Base-by-base conservation (phyloP, 371 early-diverging fungal genomes). In the Blakeslea trispora region DNA sequence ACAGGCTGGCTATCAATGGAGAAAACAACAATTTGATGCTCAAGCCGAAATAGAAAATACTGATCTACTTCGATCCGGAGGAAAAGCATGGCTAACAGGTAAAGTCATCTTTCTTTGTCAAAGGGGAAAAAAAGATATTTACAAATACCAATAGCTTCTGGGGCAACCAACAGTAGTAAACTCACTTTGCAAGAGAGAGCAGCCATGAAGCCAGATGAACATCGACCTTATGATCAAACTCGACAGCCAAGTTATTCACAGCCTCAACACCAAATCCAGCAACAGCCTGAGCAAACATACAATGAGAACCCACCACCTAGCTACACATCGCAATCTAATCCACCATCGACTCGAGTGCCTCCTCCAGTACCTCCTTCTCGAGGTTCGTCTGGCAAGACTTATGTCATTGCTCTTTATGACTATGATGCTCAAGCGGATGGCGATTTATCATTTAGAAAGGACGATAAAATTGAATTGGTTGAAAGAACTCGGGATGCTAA, bases 401-500 rank as follows among this genome's bases (percentile, higher is more conserved):
- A 63, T 55, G 80, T 79, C 7, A 60, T 75, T 19, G 91, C 91
- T 10, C 56, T 91, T 31, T 91, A 90, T 65, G 89, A 91, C 57
- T 91, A 86, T 62, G 65, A 69, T 13, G 89, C 87, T 6, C 86
- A 86, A 56, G 80, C 85, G 24, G 82, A 76, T 7, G 89, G 89
- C 11, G 91, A 91, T 62, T 61, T 91, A 45, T 63, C 73, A 19
- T 89, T 91, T 72, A 63, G 65, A 6, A 84, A 82, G 52, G 85
- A 83, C 61, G 91, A 91, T 51, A 50, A 58, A 10, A 89, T 91
- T 52, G 86, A 89, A 67, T 49, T 91, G 7, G 18, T 89, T n/a
- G 65, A 86, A 59, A 68, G 81, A 45, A 84, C 87, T 0, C 59
- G 64, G 10, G 79, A 77, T 50, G 54, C 62, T 8, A 79, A 91